A percentile compares a stretch with the other conserved stretches of the same genome.
phyloP scores from a whole-genome alignment of 2,329 filamentous ascomycete genomes.

The Rutstroemia sp. region DNA sequence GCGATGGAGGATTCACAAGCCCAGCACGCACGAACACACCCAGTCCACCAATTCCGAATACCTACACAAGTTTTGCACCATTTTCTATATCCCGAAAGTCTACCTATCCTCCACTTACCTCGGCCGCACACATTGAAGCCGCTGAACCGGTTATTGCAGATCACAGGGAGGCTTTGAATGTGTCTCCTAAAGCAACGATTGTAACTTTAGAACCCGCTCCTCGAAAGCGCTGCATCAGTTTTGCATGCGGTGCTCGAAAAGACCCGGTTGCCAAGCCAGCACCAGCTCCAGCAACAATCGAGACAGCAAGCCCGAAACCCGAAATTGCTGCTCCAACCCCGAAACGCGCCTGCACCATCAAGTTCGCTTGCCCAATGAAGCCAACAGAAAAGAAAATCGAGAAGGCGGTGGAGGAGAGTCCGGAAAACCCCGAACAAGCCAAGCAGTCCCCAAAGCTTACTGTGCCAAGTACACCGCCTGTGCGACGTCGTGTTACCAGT shows the following conservation, averaged over 20 bases:
- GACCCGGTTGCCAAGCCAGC: constrained; percentile 34
- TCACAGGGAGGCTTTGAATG: constrained; percentile 13
- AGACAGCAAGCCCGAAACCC: constrained; percentile 26
- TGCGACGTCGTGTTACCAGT: constrained; percentile 12
- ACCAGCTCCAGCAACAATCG: constrained; percentile 24
- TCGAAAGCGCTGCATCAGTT: constrained; percentile 86
- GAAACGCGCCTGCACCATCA: constrained; percentile 57
- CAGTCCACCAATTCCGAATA: constrained; percentile 71
- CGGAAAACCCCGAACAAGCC: constrained; percentile 8
- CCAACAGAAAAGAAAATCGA: constrained; percentile 30
- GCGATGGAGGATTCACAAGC: constrained; percentile 84
- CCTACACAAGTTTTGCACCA: constrained; percentile 35
- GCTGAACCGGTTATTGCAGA: constrained; percentile 10
- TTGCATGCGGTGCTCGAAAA: constrained; percentile 68
- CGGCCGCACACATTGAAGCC: constrained; percentile 7
- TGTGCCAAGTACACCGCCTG: constrained; percentile 15
- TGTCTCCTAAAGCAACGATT: constrained; percentile 38
- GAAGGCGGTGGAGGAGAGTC: background rate
- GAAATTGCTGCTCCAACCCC: constrained; percentile 25
- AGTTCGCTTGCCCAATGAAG: constrained; percentile 64
- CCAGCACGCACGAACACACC: constrained; percentile 82
- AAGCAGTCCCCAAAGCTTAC: background rate
- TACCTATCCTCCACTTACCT: constrained; percentile 9
- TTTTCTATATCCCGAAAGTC: constrained; percentile 23
- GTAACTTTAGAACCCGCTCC: constrained; percentile 52